Evolutionary conservation across 495 filamentous ascomycete genomes (phyloP).

Genomic region (Penicillium canescens): DNA sequence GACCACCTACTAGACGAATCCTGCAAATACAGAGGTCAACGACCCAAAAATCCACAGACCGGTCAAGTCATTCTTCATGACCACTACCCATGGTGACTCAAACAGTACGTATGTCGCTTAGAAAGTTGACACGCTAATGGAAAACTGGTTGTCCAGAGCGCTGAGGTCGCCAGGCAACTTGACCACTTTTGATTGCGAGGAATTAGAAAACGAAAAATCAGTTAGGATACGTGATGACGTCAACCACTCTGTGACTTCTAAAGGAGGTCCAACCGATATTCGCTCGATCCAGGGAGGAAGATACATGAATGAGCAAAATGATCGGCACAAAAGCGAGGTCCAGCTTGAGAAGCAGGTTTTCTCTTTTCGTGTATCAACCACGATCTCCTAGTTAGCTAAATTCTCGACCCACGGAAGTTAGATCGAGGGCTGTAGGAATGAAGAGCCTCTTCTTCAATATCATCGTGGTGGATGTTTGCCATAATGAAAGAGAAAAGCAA

Average conservation of each 20-base stretch:
- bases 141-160: conserved; percentile 42
- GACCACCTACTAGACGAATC: conserved; percentile 50
- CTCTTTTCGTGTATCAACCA: conserved; percentile 34
- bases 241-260: background rate
- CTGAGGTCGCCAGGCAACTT: conserved; percentile 45
- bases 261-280: conserved; percentile 38
- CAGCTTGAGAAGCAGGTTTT: conserved; percentile 42
- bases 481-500: too few species aligned
- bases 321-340: conserved; percentile 45
- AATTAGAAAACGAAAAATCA: too few species aligned
- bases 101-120: conserved; percentile 53
- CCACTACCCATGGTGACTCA: conserved; percentile 42
- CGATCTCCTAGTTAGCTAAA: too few species aligned
- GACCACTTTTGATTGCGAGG: conserved; percentile 26
- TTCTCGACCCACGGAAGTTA: too few species aligned
- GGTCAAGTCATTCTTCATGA: conserved; percentile 50
- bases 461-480: too few species aligned
- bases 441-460: too few species aligned
- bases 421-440: too few species aligned
- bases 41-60: conserved; percentile 50
- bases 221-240: too few species aligned
- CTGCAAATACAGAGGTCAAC: conserved; percentile 52
- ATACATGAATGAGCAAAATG: conserved; percentile 48
- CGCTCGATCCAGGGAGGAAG: conserved; percentile 45
- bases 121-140: conserved; percentile 50